Conservation (phyloP, 169 alveolate genomes). For the Plasmodium gonderi region DNA sequence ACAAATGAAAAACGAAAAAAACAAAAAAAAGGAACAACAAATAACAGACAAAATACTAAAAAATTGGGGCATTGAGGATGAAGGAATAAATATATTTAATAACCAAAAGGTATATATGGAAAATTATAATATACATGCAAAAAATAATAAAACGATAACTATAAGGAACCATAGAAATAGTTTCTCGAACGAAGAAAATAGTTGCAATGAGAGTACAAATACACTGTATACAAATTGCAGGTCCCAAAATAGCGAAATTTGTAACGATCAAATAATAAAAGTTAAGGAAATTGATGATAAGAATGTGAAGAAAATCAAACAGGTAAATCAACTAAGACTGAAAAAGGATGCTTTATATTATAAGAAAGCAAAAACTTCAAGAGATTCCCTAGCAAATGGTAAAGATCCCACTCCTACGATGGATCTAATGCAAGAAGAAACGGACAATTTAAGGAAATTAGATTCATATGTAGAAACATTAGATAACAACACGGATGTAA, state of each 20-base stretch:
- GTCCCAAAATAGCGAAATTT: not conserved
- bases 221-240: not conserved
- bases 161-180: not conserved
- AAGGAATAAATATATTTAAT: not conserved
- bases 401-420: constrained; percentile 17
- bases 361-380: constrained; percentile 33
- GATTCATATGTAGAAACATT: constrained; percentile 50
- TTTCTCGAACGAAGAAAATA: not conserved
- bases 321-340: not conserved
- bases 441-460: constrained; percentile 39
- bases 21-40: not conserved
- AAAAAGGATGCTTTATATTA: constrained; percentile 6
- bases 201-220: not conserved
- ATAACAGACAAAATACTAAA: not conserved
- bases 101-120: not conserved
- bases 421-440: constrained; percentile 32
- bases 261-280: not conserved
- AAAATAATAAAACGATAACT: not conserved
- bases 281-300: constrained; percentile 30
- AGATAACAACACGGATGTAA: constrained; percentile 4
- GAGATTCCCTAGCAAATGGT: constrained; percentile 2
- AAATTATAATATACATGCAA: not conserved
- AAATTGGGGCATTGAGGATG: not conserved
- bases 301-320: not conserved
- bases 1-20: not conserved